Base-by-base conservation (phyloP, 2,329 filamentous ascomycete genomes). In the Pochonia chlamydosporia region DNA sequence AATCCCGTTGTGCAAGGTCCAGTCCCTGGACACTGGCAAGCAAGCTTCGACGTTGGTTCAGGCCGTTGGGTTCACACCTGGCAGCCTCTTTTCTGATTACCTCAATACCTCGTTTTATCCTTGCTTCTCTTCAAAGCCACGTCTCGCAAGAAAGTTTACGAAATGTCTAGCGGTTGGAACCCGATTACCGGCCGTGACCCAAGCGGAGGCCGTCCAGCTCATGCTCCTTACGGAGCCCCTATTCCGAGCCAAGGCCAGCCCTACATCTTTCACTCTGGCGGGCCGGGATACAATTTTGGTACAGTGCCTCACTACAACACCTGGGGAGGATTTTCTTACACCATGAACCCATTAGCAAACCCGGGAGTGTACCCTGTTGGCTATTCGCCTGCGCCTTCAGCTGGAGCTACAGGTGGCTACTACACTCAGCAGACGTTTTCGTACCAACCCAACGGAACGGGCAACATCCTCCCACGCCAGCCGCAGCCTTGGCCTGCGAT, bases 401-500 rank as follows among this genome's bases (percentile, higher is more conserved):
- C 36, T 5, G 52, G 44, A 10, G 24, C 52, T 26, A 26, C 24
- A 5, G 56, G 51, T 11, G 63, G 63, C 25, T 61, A 57, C 25
- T 56, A 59, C 7, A 43, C 57, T 0, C 56, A 54, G 35, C 57
- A 59, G 18, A 58, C 55, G 0, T 62, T 60, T 28, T 52, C 66
- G 2, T 56, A 61, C 44, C 67, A 71, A 51, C 68, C 68, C 24
- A 68, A 69, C 49, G 69, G 67, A 11, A 57, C 60, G 2, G 60
- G 60, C 30, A 65, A 63, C 47, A 51, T 62, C 4, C 56, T 65
- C 3, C 56, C 60, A 1, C 72, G 74, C 3, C 54, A 63, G n/a
- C 67, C 72, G 0, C 66, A 71, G 45, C 59, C 68, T 0, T 65
- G 66, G 18, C 74, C 77, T 0, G 56, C 56, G 7, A 66, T 74